Percentiles rank a stretch among this genome's conserved stretches.
Conservation (phyloP, 73 alveolate species). For the Chromera velia region DNA sequence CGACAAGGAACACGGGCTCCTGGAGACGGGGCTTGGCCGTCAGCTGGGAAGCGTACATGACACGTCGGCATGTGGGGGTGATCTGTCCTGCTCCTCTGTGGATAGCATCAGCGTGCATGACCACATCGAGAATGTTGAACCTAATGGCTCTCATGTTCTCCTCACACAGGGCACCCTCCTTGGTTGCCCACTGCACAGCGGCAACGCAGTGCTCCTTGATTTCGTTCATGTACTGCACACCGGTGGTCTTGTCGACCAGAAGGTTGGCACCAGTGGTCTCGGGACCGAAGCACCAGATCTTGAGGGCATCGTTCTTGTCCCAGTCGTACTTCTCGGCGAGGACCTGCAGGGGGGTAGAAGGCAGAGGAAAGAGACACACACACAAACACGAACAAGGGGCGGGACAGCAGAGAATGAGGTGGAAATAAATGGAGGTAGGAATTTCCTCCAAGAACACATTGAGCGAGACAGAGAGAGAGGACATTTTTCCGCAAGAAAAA, state of each 20-base stretch:
- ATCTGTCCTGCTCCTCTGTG: conserved; percentile 97
- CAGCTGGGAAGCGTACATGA: conserved; percentile 87
- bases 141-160: conserved; percentile 79
- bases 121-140: conserved; percentile 75
- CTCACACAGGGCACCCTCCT: conserved; percentile 75
- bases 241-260: conserved; percentile 60
- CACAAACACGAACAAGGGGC: too few relatives aligned
- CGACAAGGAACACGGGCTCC: conserved; percentile 94
- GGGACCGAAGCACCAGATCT: conserved; percentile 81
- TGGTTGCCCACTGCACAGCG: conserved; percentile 74
- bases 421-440: too few relatives aligned
- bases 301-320: conserved; percentile 59
- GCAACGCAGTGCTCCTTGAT: conserved; percentile 67
- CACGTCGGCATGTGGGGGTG: conserved; percentile 97
- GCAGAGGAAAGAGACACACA: too few relatives aligned
- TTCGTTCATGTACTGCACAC: conserved; percentile 64
- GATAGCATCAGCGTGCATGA: conserved; percentile 78
- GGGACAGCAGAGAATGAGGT: too few relatives aligned
- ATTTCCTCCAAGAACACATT: too few relatives aligned
- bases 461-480: too few relatives aligned
- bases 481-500: too few relatives aligned
- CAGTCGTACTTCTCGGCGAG: conserved; percentile 24
- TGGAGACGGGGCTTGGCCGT: conserved; percentile 92
- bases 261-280: conserved; percentile 72
- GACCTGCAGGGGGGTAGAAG: too few relatives aligned